A percentile compares a stretch with the other conserved stretches of the same genome.
Conservation (phyloP, 257 asterid species). For the Solanum appendiculatum region DNA sequence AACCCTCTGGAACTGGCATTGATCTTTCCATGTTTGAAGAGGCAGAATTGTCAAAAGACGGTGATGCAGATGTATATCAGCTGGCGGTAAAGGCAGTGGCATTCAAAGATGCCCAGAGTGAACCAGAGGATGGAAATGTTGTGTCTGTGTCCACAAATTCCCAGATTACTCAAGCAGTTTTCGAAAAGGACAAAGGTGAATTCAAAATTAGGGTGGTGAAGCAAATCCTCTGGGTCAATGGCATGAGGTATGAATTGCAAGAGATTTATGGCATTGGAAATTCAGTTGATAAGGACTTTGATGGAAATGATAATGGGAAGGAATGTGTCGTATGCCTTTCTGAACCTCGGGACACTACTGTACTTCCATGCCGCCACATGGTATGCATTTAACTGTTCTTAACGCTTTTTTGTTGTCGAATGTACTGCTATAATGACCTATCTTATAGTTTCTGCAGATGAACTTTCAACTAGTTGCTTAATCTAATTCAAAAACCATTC, state of each 20-base stretch:
- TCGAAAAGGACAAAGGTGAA: constrained; percentile 75
- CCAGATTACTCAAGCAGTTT: constrained; percentile 76
- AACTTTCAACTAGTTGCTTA: background rate
- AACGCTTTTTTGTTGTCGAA: background rate
- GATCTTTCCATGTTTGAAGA: constrained; percentile 59
- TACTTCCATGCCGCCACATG: constrained; percentile 93
- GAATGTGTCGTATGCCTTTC: constrained; percentile 90
- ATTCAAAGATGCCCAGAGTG: constrained; percentile 15
- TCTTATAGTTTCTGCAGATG: background rate
- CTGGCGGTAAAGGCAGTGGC: constrained; percentile 86
- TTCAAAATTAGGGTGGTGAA: constrained; percentile 61
- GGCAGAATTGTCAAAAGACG: constrained; percentile 41
- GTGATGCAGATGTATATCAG: constrained; percentile 59
- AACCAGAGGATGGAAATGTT: constrained; percentile 12
- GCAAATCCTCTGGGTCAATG: constrained; percentile 78
- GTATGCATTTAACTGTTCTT: constrained; percentile 19
- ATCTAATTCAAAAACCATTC: background rate
- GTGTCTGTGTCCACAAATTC: constrained; percentile 43
- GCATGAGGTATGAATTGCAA: constrained; percentile 74
- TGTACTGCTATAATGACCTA: too few relatives aligned
- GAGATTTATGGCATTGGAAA: constrained; percentile 86
- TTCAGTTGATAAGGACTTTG: constrained; percentile 61
- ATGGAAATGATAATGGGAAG: constrained; percentile 70
- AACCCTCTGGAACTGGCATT: constrained; percentile 79
- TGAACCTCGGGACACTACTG: constrained; percentile 82